Conservation (phyloP, 352 stramenopile genomes). For the Phytophthora chlamydospora region DNA sequence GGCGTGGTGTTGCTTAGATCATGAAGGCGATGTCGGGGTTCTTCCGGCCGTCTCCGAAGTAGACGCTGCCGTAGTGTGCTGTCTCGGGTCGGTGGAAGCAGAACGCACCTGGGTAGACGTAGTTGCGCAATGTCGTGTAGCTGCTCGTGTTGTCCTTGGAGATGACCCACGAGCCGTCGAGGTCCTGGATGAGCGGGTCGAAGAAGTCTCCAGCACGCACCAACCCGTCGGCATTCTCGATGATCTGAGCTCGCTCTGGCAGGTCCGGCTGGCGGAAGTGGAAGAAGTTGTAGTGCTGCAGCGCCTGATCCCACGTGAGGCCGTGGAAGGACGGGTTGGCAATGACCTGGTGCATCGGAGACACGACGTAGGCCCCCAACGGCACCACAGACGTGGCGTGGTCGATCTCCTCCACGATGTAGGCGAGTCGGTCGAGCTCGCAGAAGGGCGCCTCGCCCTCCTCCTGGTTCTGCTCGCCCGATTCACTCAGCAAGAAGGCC, state of each 20-base stretch:
- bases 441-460: slow-evolving; percentile 54
- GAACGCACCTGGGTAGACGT: slow-evolving; percentile 64
- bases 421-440: slow-evolving; percentile 75
- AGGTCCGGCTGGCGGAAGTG: slow-evolving; percentile 73
- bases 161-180: slow-evolving; percentile 69
- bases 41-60: slow-evolving; percentile 81
- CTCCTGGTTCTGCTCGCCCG: slow-evolving; percentile 52
- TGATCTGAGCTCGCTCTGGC: slow-evolving; percentile 61
- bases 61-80: slow-evolving; percentile 61
- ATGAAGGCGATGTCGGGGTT: slow-evolving; percentile 81
- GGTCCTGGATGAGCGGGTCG: slow-evolving; percentile 68
- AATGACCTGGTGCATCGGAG: slow-evolving; percentile 70
- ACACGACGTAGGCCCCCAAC: slow-evolving; percentile 72
- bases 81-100: slow-evolving; percentile 71
- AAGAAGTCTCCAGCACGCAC: slow-evolving; percentile 75
- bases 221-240: slow-evolving; percentile 56
- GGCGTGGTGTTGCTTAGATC: slow-evolving; percentile 41
- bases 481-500: slow-evolving; percentile 48
- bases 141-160: slow-evolving; percentile 68
- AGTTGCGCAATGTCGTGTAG: slow-evolving; percentile 70
- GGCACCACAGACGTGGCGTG: slow-evolving; percentile 61
- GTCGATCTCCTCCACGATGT: slow-evolving; percentile 75
- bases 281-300: slow-evolving; percentile 79
- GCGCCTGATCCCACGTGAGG: slow-evolving; percentile 64
- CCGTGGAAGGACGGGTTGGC: slow-evolving; percentile 73